Base-by-base conservation (phyloP, 106 monocot species). In the Platanthera guangdongensis region DNA sequence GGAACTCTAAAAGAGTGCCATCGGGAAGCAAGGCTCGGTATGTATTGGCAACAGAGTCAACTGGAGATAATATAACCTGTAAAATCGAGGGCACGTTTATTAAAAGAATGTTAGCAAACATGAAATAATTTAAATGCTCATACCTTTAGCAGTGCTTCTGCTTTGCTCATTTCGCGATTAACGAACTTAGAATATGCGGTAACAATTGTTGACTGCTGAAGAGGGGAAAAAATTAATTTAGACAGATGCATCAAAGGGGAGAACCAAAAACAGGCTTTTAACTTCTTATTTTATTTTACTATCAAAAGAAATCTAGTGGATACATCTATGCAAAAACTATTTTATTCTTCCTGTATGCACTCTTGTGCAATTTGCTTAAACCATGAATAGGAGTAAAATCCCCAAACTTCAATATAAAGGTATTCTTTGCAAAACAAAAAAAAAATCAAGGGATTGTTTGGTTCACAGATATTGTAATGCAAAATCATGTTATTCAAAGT, bases 141-240 rank as follows among this genome's bases (percentile, higher is more conserved):
- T 76, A 96, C 96, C 97, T 97, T 97, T 65, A 97, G 74, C 47
- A 99, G 90, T 47, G 97, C 94, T 84, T 99, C 97, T 47, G 97
- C 97, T 90, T 99, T 99, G 73, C 97, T 94, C 97, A 99, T 92
- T 86, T 99, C 97, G 55, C 94, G 94, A 81, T 77, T 85, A 21
- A 99, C 94, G 80, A 92, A 99, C 76, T 99, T 99, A 25, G 92
- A 89, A 77, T 94, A 99, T 74, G 85, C 82, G 55, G 88, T 59
- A 52, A 91, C 88, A 79, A 77, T 85, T 32, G 87, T 78, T 57
- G 84, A 84, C 97, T 99, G 86, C 78, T 74, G 75, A 30, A 72
- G 73, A 19, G 50, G 50, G 39, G 25, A 32, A 14, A 21, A 32
- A 50, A 72, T 47, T 9, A 72, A 19, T 63, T 54, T 46, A 47